A percentile compares a stretch with the other conserved stretches of the same genome.
These are phyloP conservation scores for Obelidium mucronatum DNA, from an alignment of 192 early-diverging fungal genomes.

Conservation along the genomic window DNA sequence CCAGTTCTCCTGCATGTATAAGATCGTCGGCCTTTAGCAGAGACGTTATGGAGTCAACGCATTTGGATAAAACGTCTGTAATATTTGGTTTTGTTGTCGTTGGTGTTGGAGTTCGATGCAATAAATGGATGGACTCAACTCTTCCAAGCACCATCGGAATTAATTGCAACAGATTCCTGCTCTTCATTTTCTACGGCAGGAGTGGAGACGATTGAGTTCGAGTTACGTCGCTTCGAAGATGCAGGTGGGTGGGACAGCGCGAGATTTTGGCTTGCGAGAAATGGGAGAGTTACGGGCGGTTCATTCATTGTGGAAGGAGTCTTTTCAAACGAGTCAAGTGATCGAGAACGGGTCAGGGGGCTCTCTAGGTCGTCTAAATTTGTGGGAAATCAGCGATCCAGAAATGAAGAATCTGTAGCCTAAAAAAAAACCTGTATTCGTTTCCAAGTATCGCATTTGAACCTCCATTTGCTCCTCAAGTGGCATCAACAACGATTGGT, in stretches of 20 bases:
- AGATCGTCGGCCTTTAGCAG: constrained; percentile 12
- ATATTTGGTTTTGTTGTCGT: background rate
- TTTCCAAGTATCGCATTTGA: background rate
- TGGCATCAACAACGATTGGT: background rate
- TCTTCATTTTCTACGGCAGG: background rate
- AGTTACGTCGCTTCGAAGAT: too few species aligned
- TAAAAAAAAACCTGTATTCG: background rate
- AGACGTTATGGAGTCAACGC: background rate
- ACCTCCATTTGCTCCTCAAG: constrained; percentile 1
- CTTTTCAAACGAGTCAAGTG: background rate
- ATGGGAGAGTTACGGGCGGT: background rate
- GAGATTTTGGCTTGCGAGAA: background rate
- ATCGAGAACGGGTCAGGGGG: background rate
- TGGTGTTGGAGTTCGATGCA: background rate
- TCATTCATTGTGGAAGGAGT: background rate
- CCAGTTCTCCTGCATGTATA: background rate
- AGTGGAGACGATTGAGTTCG: background rate
- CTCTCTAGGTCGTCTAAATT: background rate
- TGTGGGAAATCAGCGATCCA: background rate
- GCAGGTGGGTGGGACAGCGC: background rate
- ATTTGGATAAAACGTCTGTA: constrained; percentile 2
- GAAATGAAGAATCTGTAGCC: background rate
- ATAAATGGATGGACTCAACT: background rate
- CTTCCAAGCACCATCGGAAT: background rate
- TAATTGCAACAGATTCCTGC: background rate